Conservation (phyloP, 2,329 filamentous ascomycete species). For the Diaporthe citrichinensis region DNA sequence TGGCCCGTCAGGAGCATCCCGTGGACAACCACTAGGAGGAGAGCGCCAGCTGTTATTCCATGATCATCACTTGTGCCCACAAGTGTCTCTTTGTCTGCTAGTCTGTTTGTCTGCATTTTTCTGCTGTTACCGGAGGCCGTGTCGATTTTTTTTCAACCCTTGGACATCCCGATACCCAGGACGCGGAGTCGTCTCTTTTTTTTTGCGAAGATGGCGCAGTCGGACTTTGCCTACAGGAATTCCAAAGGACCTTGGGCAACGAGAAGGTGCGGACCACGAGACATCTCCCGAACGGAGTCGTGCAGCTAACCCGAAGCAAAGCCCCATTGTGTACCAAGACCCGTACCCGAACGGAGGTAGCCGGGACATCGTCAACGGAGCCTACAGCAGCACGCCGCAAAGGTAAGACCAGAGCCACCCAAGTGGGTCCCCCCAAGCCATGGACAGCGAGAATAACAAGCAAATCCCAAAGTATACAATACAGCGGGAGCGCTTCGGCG, state of each 20-base stretch:
- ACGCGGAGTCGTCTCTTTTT: constrained; percentile 17
- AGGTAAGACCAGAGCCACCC: constrained; percentile 53
- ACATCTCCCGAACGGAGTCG: constrained; percentile 35
- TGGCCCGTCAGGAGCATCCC: constrained; percentile 37
- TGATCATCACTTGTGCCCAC: constrained; percentile 30
- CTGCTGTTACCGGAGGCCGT: constrained; percentile 40
- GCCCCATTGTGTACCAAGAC: constrained; percentile 52
- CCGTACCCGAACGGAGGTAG: constrained; percentile 50
- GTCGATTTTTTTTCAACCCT: constrained; percentile 50
- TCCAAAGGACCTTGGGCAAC: constrained; percentile 47
- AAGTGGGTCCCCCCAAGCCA: constrained; percentile 35
- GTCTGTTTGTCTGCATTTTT: constrained; percentile 30
- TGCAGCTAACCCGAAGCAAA: constrained; percentile 45
- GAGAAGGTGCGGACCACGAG: constrained; percentile 61
- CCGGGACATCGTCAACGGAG: constrained; percentile 51
- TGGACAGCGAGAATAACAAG: constrained; percentile 45
- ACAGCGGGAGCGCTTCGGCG: constrained; percentile 53
- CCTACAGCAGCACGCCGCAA: constrained; percentile 51
- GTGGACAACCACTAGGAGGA: constrained; percentile 30
- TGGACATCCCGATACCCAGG: constrained; percentile 42
- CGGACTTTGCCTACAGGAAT: constrained; percentile 63
- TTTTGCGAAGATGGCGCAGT: constrained; percentile 60
- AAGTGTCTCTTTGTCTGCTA: constrained; percentile 37
- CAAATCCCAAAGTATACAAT: constrained; percentile 58
- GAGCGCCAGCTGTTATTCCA: constrained; percentile 26